Evolutionary conservation across 805 yeast genomes (phyloP).

Genomic region (Wickerhamiella allomyrinae): DNA sequence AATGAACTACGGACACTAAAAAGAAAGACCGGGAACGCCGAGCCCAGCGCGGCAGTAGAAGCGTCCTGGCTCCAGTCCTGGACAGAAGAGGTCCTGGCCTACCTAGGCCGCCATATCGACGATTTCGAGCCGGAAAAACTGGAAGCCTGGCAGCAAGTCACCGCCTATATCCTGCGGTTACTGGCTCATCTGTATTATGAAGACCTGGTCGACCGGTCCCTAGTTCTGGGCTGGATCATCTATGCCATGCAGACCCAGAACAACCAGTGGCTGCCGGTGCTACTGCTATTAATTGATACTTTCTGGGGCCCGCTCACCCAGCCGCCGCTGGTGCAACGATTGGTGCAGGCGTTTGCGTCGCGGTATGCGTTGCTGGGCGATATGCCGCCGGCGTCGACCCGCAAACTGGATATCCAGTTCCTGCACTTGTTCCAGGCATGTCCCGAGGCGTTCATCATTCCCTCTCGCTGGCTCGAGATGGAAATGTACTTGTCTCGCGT

Average conservation of each 20-base stretch:
- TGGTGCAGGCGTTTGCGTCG: constrained; percentile 8
- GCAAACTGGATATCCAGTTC: constrained; percentile 4
- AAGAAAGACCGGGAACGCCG: constrained; percentile 25
- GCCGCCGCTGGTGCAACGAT: background rate
- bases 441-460: constrained; percentile 8
- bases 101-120: constrained; percentile 36
- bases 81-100: constrained; percentile 70
- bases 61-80: constrained; percentile 68
- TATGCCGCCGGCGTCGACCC: background rate
- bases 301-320: constrained; percentile 53
- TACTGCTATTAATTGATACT: constrained; percentile 40
- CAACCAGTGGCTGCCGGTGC: constrained; percentile 31
- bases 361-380: background rate
- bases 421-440: constrained; percentile 4
- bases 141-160: constrained; percentile 32
- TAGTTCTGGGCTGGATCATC: constrained; percentile 51
- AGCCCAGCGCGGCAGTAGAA: constrained; percentile 23
- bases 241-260: constrained; percentile 33
- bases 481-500: constrained; percentile 3
- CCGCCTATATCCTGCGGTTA: constrained; percentile 47
- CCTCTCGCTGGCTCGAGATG: constrained; percentile 8
- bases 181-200: constrained; percentile 55
- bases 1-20: constrained; percentile 53
- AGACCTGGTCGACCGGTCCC: constrained; percentile 44
- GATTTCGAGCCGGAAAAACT: constrained; percentile 21